Evolutionary conservation across 1,139 yeast species (phyloP).

Genomic region (Geotrichum europaeum): DNA sequence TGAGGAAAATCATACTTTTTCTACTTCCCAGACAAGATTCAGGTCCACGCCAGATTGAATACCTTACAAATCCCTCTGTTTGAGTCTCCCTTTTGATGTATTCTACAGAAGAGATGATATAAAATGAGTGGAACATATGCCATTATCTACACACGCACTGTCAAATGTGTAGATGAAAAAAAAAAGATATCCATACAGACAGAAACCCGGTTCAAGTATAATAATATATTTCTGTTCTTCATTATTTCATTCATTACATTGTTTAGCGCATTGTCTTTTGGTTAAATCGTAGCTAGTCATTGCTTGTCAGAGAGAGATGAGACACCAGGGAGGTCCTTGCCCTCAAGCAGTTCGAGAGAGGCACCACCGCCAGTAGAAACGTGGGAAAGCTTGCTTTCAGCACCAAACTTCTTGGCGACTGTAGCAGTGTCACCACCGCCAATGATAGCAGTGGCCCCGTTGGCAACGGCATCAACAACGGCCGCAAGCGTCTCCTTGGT

Average conservation of each 20-base stretch:
- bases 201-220: neutral
- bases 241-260: neutral
- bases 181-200: neutral
- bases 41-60: neutral
- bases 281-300: conserved; percentile 9
- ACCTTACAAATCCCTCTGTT: neutral
- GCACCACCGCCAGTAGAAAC: conserved; percentile 99
- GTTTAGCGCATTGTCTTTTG: neutral
- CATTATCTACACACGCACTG: neutral
- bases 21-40: neutral
- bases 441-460: conserved; percentile 89
- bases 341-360: conserved; percentile 93
- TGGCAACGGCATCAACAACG: conserved; percentile 74
- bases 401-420: conserved; percentile 95
- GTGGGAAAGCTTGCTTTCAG: conserved; percentile 88
- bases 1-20: neutral
- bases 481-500: conserved; percentile 86
- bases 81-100: neutral
- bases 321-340: conserved; percentile 97
- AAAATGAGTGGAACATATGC: neutral
- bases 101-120: neutral
- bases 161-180: neutral
- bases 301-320: conserved; percentile 73
- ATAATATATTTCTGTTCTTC: neutral
- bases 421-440: conserved; percentile 99